Base-by-base conservation (phyloP, 495 filamentous ascomycete genomes). In the Hypoxylon cercidicola region DNA sequence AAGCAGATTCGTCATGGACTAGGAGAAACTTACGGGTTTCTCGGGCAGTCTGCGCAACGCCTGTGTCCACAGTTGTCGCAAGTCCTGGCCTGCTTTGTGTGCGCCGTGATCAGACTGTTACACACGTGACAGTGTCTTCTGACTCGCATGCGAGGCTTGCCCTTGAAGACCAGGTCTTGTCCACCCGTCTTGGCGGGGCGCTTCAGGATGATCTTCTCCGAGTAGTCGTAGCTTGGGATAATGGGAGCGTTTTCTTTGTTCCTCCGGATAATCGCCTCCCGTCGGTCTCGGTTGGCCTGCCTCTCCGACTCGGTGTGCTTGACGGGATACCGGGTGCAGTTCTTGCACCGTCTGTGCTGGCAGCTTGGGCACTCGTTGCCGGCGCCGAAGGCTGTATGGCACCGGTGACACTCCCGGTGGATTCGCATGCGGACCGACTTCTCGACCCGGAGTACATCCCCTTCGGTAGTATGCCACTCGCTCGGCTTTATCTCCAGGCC, bases 381-480 rank as follows among this genome's bases (percentile, higher is more conserved):
- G 16, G 82, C 74, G 47, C 90, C 90, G 74, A 89, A 96, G 15
- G 82, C 82, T 3, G 88, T 87, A 62, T 89, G 82, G 74, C 92
- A 96, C 58, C 83, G 84, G 72, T 96, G 92, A 69, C 92, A 96
- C 55, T 81, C 87, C 52, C 91, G 89, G 66, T 91, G 93, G 34
- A 97, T 89, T 30, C 94, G 86, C 90, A 98, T 96, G 64, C 92
- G 90, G 62, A 97, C 92, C 15, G 90, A 87, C 76, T 94, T 96
- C 73, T 94, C 87, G 15, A 97, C 88, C 21, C 94, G 90, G 46
- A 88, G 77, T 18, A 87, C 82, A 51, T 88, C 82, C 28, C 80
- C 77, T 58, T 85, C 83, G 60, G 76, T 74, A 44, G 79, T 77
- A 64, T 84, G 85, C 88, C 87, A 90, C 72, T 92, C 89, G 59